phyloP scores from a whole-genome alignment of 2,329 filamentous ascomycete genomes.

The Fonsecaea erecta region DNA sequence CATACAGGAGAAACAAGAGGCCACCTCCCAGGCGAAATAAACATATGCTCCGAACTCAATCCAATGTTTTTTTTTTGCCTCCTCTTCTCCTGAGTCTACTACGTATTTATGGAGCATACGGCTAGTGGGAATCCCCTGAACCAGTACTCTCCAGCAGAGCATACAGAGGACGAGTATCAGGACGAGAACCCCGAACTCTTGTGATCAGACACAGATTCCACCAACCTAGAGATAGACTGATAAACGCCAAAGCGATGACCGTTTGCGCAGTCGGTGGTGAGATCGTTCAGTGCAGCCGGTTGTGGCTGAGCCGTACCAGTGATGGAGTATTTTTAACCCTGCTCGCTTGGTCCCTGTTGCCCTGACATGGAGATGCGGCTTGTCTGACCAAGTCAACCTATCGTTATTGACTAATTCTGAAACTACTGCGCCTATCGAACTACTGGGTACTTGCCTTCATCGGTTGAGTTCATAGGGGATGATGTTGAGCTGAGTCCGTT shows the following conservation, averaged over 20 bases:
- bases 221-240: background rate
- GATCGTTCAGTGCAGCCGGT: slow-evolving; percentile 4
- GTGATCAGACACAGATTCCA: background rate
- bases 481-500: background rate
- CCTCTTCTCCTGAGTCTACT: slow-evolving; percentile 8
- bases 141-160: background rate
- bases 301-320: slow-evolving; percentile 19
- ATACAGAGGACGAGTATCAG: too few species aligned
- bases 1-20: slow-evolving; percentile 18
- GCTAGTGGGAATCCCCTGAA: background rate
- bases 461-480: background rate
- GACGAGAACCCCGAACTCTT: too few species aligned
- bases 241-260: background rate
- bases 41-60: slow-evolving; percentile 2
- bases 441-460: background rate
- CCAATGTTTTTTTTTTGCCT: background rate
- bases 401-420: background rate
- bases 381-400: background rate
- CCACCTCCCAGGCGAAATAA: slow-evolving; percentile 8
- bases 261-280: background rate
- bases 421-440: background rate
- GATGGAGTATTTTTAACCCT: slow-evolving; percentile 17
- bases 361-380: slow-evolving; percentile 9
- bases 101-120: too few species aligned
- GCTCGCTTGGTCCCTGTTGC: too few species aligned